A percentile compares a stretch with the other conserved stretches of the same genome.
These are phyloP conservation scores for Excoecaria agallocha DNA, from an alignment of 345 rosid genomes.

Conservation along the genomic window DNA sequence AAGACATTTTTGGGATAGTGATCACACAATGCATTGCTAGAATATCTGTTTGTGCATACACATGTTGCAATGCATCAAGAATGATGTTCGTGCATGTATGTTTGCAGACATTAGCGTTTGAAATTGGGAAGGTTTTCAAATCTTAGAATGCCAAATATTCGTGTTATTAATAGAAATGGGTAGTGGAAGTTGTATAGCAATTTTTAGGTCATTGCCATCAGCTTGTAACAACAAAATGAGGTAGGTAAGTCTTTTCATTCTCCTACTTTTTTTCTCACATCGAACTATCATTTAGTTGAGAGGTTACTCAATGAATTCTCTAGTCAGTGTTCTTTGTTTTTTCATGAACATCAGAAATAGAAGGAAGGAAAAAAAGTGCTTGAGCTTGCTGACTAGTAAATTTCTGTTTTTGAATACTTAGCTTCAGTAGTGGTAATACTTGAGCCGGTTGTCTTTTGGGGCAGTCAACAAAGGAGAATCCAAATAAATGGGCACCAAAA, in stretches of 20 bases:
- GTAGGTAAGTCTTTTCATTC: background rate
- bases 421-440: background rate
- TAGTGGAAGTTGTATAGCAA: background rate
- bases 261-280: background rate
- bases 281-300: background rate
- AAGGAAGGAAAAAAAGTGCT: background rate
- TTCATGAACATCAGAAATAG: background rate
- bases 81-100: background rate
- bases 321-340: background rate
- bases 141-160: background rate
- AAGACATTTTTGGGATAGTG: background rate
- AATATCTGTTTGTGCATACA: background rate
- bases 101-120: background rate
- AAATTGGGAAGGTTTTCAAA: background rate
- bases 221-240: background rate
- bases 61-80: background rate
- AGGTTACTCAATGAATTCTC: background rate
- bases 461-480: background rate
- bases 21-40: background rate
- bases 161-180: background rate
- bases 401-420: background rate
- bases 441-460: background rate
- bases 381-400: background rate
- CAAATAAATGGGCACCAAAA: background rate
- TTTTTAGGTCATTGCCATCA: background rate